Conservation (phyloP, 768 basidiomycete species). For the Polyporus arcularius region DNA sequence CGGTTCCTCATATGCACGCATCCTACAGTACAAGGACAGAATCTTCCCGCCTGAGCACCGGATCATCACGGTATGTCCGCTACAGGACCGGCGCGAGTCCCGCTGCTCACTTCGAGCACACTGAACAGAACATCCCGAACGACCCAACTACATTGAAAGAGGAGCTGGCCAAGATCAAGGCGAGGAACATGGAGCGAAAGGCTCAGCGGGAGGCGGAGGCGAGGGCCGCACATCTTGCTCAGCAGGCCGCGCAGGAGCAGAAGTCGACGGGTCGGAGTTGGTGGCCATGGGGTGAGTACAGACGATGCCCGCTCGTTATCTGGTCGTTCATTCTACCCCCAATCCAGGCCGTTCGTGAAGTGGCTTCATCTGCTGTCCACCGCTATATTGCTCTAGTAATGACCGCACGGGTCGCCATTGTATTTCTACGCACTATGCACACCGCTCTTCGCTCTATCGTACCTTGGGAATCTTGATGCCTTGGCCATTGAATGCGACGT, state of each 20-base stretch:
- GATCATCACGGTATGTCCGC: constrained; percentile 47
- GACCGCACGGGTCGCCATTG: background rate
- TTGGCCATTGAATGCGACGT: constrained; percentile 20
- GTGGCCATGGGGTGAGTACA: constrained; percentile 1
- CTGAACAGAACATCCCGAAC: constrained; percentile 57
- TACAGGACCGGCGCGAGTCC: background rate
- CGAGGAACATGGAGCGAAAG: constrained; percentile 51
- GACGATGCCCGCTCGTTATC: background rate
- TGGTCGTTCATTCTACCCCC: no score
- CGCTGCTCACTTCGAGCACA: background rate
- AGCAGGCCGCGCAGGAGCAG: constrained; percentile 4
- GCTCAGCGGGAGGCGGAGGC: constrained; percentile 40
- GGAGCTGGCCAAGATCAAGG: constrained; percentile 72
- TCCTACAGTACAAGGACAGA: constrained; percentile 64
- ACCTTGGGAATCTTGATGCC: background rate
- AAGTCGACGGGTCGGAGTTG: background rate
- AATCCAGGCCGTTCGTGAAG: background rate
- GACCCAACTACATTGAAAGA: constrained; percentile 65
- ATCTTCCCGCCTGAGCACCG: constrained; percentile 67
- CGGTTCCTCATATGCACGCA: background rate
- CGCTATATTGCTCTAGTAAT: constrained; percentile 8
- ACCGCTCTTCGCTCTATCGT: no score
- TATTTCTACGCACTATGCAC: background rate
- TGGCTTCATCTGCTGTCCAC: background rate
- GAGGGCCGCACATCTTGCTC: background rate